Evolutionary conservation across 352 stramenopile species (phyloP), one percentile per base, ranked within the genome.

Genomic region (Phytophthora syringae): DNA sequence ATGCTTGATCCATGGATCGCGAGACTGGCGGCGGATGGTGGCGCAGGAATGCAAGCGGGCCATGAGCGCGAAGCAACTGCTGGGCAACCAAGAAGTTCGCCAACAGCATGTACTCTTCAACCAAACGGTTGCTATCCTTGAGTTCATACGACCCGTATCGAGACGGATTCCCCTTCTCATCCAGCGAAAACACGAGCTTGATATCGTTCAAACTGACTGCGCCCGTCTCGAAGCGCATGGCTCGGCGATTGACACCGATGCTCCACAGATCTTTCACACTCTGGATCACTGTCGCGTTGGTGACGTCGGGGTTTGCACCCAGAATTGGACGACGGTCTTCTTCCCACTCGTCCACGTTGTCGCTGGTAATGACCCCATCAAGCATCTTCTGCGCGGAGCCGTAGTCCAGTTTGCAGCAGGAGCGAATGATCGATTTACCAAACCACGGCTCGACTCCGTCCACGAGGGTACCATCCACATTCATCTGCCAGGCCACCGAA

Each of bases 91-190:
- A 74, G 62, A 97, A 99, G 68, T 99, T 99, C 5, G 98, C 98
- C 25, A 99, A 66, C 5, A 99, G 81, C 97, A 99, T 99, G 79
- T 98, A 99, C 75, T 99, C 98, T 77, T 99, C 97, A 7, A 99
- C 89, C 10, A 98, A 71, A 6, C 89, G 78, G 66, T 99, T 99
- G 32, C 91, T 98, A 70, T 99, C 90, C 28, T 95, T 92, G 32
- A 99, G 92, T 15, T 95, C 83, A 63, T 99, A 99, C 3, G 84
- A 88, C 7, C 83, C 80, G 40, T 92, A 96, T 0, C 80, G 60
- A n/a, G 86, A 81, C 9, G 97, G 96, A 32, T 98, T 95, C 6
- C 93, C 88, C 72, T 97, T 93, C 1, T 80, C 77, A 62, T 98
- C 95, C n/a, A 98, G 65, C 27, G 89, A 77, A 80, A 99, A 99